phyloP scores from a whole-genome alignment of 768 basidiomycete genomes.

The Coprinopsis marcescibilis region DNA sequence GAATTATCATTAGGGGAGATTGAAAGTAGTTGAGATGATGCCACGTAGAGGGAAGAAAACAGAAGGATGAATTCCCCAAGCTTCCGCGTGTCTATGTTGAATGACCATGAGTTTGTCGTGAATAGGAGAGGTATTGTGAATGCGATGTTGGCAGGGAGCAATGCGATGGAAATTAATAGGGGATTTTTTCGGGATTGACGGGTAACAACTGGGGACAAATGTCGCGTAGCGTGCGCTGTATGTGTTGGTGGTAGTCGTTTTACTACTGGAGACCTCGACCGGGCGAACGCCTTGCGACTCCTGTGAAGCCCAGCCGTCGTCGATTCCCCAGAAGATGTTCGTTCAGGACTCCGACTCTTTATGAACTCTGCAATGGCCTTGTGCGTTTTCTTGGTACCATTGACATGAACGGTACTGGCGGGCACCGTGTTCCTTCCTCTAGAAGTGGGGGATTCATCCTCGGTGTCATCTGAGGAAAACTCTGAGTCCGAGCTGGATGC shows the following conservation, averaged over 20 bases:
- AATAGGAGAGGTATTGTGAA: slow-evolving; percentile 41
- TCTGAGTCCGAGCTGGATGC: slow-evolving; percentile 42
- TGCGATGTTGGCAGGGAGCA: slow-evolving; percentile 46
- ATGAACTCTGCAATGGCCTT: neutral
- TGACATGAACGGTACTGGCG: neutral
- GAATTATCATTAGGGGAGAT: slow-evolving; percentile 24
- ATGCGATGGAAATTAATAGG: slow-evolving; percentile 20
- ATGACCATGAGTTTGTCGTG: slow-evolving; percentile 32
- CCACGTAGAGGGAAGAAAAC: slow-evolving; percentile 54
- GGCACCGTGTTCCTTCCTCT: neutral
- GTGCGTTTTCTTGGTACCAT: neutral
- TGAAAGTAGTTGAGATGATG: slow-evolving; percentile 34
- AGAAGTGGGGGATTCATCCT: slow-evolving; percentile 33
- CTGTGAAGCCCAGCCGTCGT: slow-evolving; percentile 25
- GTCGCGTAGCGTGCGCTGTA: slow-evolving; percentile 11
- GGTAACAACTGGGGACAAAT: slow-evolving; percentile 38
- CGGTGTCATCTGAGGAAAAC: slow-evolving; percentile 51
- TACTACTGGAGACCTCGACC: slow-evolving; percentile 65
- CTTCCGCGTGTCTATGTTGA: slow-evolving; percentile 57
- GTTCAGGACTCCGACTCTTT: slow-evolving; percentile 16
- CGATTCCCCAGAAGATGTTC: slow-evolving; percentile 36
- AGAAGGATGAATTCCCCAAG: slow-evolving; percentile 62
- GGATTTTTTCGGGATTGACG: slow-evolving; percentile 38
- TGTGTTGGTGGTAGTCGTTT: slow-evolving; percentile 22
- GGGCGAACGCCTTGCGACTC: slow-evolving; percentile 48